phyloP scores from a whole-genome alignment of 345 rosid genomes.

The Microthlaspi erraticum region DNA sequence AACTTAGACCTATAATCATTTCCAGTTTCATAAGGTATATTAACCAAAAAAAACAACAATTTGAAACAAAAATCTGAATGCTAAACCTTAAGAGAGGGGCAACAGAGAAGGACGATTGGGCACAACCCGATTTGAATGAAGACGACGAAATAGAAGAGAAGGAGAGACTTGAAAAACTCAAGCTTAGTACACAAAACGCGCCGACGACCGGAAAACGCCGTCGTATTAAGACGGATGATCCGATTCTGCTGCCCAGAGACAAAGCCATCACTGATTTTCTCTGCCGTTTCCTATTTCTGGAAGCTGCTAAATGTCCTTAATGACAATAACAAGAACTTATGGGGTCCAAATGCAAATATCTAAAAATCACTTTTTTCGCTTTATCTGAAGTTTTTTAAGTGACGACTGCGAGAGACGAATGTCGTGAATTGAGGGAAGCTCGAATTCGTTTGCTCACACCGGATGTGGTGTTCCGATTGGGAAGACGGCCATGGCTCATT shows the following conservation, averaged over 20 bases:
- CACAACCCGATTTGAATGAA: conserved; percentile 57
- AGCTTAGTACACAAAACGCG: conserved; percentile 67
- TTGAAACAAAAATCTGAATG: neutral
- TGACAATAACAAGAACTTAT: neutral
- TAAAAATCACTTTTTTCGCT: neutral
- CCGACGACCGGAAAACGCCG: conserved; percentile 68
- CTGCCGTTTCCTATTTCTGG: conserved; percentile 24
- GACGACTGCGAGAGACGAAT: neutral
- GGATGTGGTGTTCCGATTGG: conserved; percentile 45
- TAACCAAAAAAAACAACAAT: neutral
- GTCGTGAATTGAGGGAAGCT: conserved; percentile 23
- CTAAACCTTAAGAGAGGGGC: conserved; percentile 58
- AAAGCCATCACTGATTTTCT: conserved; percentile 44
- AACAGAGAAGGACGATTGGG: conserved; percentile 56
- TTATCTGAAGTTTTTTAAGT: conserved; percentile 15
- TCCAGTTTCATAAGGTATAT: neutral
- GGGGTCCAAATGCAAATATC: conserved; percentile 19
- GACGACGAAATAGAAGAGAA: conserved; percentile 45
- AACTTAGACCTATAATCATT: conserved; percentile 58
- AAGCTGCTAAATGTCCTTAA: conserved; percentile 13
- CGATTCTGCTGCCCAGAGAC: conserved; percentile 39
- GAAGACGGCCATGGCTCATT: conserved; percentile 45
- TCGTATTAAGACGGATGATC: conserved; percentile 47
- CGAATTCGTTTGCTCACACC: conserved; percentile 13
- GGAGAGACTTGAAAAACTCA: conserved; percentile 64